These are phyloP conservation scores for Cystofilobasidium bisporidii DNA, from an alignment of 768 basidiomycete species.

Conservation along the genomic window DNA sequence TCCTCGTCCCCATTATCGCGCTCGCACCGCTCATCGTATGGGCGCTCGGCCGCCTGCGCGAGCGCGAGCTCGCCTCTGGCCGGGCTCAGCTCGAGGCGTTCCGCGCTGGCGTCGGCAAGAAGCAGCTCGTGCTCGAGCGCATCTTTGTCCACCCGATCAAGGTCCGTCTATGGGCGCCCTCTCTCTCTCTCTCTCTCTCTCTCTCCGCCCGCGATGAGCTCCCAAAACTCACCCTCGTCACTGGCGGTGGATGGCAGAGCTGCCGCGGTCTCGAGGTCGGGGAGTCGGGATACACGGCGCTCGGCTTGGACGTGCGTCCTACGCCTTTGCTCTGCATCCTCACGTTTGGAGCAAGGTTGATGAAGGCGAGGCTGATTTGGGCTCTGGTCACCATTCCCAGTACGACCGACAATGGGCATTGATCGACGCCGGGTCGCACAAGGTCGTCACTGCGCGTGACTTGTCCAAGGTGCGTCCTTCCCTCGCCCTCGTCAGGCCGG, in stretches of 20 bases:
- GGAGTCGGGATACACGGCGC: neutral
- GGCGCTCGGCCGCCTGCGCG: neutral
- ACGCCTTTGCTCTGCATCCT: neutral
- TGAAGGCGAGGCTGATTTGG: too few species aligned
- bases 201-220: too few species aligned
- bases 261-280: slow-evolving; percentile 5
- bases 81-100: neutral
- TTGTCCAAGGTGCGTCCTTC: neutral
- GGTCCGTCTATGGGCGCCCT: neutral
- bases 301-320: slow-evolving; percentile 7
- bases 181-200: too few species aligned
- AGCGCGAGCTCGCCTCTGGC: neutral
- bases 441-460: slow-evolving; percentile 12
- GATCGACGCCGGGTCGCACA: slow-evolving; percentile 15
- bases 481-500: too few species aligned
- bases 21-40: neutral
- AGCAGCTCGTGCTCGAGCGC: slow-evolving; percentile 1
- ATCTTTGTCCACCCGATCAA: slow-evolving; percentile 22
- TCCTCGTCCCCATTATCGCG: neutral
- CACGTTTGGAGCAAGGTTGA: too few species aligned
- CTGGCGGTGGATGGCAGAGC: slow-evolving; percentile 1
- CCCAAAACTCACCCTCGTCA: neutral
- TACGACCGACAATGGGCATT: slow-evolving; percentile 20
- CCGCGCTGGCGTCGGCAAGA: neutral
- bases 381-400: too few species aligned